These are phyloP conservation scores for Leccinum variicolor DNA, from an alignment of 768 basidiomycete genomes.

Conservation along the genomic window DNA sequence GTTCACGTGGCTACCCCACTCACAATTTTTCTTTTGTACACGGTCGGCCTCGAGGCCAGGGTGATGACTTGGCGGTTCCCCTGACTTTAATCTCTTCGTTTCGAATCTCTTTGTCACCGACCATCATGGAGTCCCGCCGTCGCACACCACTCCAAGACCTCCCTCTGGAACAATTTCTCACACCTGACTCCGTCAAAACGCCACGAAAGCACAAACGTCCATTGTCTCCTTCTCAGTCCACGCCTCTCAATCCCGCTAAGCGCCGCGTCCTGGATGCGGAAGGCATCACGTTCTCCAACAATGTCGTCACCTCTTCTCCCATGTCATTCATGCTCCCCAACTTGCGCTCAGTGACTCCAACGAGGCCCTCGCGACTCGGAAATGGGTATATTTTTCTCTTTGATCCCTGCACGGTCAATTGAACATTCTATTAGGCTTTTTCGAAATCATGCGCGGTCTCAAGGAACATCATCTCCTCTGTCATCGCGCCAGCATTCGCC, in stretches of 20 bases:
- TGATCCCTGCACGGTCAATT: constrained; percentile 30
- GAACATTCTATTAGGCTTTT: constrained; percentile 24
- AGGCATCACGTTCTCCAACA: constrained; percentile 39
- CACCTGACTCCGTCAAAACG: constrained; percentile 27
- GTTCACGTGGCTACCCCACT: constrained; percentile 1
- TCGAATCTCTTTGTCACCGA: not conserved
- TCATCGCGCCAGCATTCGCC: constrained; percentile 14
- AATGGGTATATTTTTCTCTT: constrained; percentile 27
- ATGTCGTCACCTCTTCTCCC: constrained; percentile 16
- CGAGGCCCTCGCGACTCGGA: constrained; percentile 31
- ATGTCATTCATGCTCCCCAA: constrained; percentile 31
- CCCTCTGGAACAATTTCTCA: constrained; percentile 54
- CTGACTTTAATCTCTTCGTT: constrained; percentile 23
- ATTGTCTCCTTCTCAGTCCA: constrained; percentile 50
- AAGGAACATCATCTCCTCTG: constrained; percentile 9
- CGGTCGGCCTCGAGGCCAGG: constrained; percentile 17
- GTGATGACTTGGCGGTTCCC: constrained; percentile 22
- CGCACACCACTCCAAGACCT: constrained; percentile 58
- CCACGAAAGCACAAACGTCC: constrained; percentile 54
- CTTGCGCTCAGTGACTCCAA: constrained; percentile 25
- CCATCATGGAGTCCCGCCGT: constrained; percentile 24
- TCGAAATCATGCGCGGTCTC: constrained; percentile 7
- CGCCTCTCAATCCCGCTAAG: constrained; percentile 59
- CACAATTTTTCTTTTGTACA: constrained; percentile 17
- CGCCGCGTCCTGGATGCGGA: constrained; percentile 61